Base-by-base conservation (phyloP, 2,329 filamentous ascomycete species). In the Pseudocercospora pini-densiflorae region DNA sequence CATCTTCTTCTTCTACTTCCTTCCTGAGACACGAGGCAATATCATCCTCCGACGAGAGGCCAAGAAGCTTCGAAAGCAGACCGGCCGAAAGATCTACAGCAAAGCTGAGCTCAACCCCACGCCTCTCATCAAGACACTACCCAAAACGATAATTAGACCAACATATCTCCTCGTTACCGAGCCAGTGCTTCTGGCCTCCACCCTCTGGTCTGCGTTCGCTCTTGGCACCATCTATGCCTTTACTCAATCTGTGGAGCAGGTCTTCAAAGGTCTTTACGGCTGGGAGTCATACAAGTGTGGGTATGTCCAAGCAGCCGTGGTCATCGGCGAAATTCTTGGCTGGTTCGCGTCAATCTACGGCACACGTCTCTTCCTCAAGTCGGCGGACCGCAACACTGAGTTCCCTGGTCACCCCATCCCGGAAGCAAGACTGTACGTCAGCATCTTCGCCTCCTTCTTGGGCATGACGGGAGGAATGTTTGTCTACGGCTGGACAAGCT, bases 381-480 rank as follows among this genome's bases (percentile, higher is more conserved):
- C 82, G 5, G 79, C 80, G 0, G 66, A 62, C 0, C 75, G 77
- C 27, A 81, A 81, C 60, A 75, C 65, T 9, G 76, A 81, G 63
- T 63, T 66, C 3, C 78, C 78, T 0, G 76, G 77, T 16, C 66
- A 68, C 2, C 79, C 79, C 12, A 78, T 80, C 23, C 82, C 82
- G 0, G 83, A 85, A 72, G 81, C 81, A 0, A 76, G 82, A 10
- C 75, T 84, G 0, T 83, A 83, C 67, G 72, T 83, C 49, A 78
- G 75, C 59, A 77, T 83, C 10, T 75, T 79, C 1, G 81, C 75
- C 0, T 81, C 80, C 2, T 82, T 85, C 53, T 31, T 84, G 29
- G 82, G 82, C 2, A 79, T 85, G 40, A 75, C 78, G 0, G 83
- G 80, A 1, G 84, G 84, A 14, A 79, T 86, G 75, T 85, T 86